Evolutionary conservation across 805 yeast genomes (phyloP), one percentile per base, ranked within the genome.

Genomic region (Saccharomycodes ludwigii): DNA sequence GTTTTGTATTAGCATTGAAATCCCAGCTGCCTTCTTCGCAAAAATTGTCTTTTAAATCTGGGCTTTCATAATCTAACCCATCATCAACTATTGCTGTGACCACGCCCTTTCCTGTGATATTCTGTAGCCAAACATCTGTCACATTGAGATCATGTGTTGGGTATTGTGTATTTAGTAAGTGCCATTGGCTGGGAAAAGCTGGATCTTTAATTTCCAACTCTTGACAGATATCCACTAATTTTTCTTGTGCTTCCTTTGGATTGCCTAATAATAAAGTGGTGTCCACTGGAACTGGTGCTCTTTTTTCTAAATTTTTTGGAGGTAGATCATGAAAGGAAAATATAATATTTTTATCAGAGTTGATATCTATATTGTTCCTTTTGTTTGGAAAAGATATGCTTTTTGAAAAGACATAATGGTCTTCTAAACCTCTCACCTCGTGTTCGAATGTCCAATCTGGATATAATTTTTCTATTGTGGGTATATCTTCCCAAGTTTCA

Each of bases 71-170:
- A 57, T 91, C 98, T 18, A 91, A 55, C 1, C 98, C 98, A 56
- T 91, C 98, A 55, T 91, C 98, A 0, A 91, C 79, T 24, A 91
- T 68, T 2, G 96, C 95, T 1, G 86, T 77, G 1, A 81, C 83
- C 5, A 83, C 65, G 4, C 91, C 88, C 22, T 65, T 54, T 1
- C 98, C 98, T 1, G 91, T 78, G 35, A 79, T 71, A 30, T 78
- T 80, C 36, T 73, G 73, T 19, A 64, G 60, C 98, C 98, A 91
- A 9, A 84, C 73, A 0, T 81, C 85, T 1, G 81, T 56, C 10
- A 85, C 88, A 46, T 91, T 88, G 32, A 91, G 73, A 52, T 88
- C 97, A 46, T 83, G 66, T 0, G 94, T 93, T 1, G 80, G 82
- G 41, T 61, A 73, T 5, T 54, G 51, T 1, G 82, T 62, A 48